Conservation (phyloP, 164 flowering plant species). For the Magnolia changhungtana region DNA sequence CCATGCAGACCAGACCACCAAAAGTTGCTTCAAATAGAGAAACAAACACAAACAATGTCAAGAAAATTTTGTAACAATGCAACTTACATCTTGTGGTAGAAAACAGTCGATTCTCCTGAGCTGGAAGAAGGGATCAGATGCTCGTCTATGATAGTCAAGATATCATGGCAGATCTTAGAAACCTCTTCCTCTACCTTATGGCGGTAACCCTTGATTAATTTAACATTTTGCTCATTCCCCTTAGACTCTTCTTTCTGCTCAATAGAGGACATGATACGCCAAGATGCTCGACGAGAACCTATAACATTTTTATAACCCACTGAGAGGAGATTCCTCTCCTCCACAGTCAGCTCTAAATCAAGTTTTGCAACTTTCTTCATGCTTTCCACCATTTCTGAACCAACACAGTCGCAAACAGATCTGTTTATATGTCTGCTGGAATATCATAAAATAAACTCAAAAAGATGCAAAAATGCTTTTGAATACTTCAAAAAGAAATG, state of each 20-base stretch:
- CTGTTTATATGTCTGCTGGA: not conserved
- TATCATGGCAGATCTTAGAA: slow-evolving; percentile 21
- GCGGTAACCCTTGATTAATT: slow-evolving; percentile 21
- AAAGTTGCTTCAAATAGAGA: not conserved
- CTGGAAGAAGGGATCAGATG: slow-evolving; percentile 21
- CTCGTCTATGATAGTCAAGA: slow-evolving; percentile 23
- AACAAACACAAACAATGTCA: not conserved
- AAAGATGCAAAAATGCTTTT: not conserved
- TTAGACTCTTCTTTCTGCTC: slow-evolving; percentile 26
- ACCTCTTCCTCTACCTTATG: slow-evolving; percentile 29
- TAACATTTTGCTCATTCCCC: slow-evolving; percentile 25
- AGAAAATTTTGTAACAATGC: not conserved
- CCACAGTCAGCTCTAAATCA: slow-evolving; percentile 25
- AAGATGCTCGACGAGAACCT: slow-evolving; percentile 28
- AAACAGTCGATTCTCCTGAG: slow-evolving; percentile 24
- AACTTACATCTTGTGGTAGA: slow-evolving; percentile 25
- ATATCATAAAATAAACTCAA: not conserved
- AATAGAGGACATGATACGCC: slow-evolving; percentile 29
- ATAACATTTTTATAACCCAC: slow-evolving; percentile 28
- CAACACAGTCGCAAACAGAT: not conserved
- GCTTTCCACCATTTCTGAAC: slow-evolving; percentile 25
- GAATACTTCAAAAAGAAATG: not conserved
- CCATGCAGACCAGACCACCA: not conserved
- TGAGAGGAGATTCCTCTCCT: slow-evolving; percentile 28
- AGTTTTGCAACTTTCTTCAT: slow-evolving; percentile 26